Percentiles rank a stretch among this genome's conserved stretches.
Conservation (phyloP, 306 rosid species). For the Prinsepia uniflora region DNA sequence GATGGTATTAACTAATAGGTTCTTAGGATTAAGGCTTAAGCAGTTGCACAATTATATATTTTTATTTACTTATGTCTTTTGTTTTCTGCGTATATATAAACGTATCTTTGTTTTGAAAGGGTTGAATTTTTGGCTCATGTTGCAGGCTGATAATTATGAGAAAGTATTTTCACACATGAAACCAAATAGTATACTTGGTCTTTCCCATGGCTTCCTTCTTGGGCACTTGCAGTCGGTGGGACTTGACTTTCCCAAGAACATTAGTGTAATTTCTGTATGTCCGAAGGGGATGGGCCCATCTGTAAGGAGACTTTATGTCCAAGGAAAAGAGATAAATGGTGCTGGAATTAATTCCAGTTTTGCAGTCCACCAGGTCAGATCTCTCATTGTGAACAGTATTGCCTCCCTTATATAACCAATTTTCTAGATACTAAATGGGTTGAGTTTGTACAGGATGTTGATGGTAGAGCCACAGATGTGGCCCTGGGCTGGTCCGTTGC, state of each 20-base stretch:
- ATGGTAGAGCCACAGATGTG: constrained; percentile 93
- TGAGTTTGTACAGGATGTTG: constrained; percentile 63
- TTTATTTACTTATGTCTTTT: neutral
- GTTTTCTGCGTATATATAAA: neutral
- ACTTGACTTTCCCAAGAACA: constrained; percentile 76
- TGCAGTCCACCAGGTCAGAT: constrained; percentile 81
- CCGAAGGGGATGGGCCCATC: constrained; percentile 99
- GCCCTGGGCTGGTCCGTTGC: constrained; percentile 98
- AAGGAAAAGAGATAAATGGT: constrained; percentile 94
- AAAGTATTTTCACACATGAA: constrained; percentile 81
- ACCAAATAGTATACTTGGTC: constrained; percentile 93
- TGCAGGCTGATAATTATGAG: constrained; percentile 90
- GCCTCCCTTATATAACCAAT: neutral
- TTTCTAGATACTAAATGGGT: constrained; percentile 7
- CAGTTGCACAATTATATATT: neutral
- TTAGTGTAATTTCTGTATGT: constrained; percentile 94
- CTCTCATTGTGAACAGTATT: neutral
- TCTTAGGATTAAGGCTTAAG: neutral
- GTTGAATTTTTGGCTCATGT: neutral
- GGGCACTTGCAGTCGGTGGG: constrained; percentile 93
- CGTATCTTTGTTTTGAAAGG: neutral
- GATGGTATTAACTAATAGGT: neutral
- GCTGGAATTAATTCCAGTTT: constrained; percentile 98
- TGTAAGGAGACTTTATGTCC: constrained; percentile 93
- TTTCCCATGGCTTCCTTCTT: constrained; percentile 96